phyloP scores from a whole-genome alignment of 1,139 yeast genomes.

The Barnettozyma hawaiiensis region DNA sequence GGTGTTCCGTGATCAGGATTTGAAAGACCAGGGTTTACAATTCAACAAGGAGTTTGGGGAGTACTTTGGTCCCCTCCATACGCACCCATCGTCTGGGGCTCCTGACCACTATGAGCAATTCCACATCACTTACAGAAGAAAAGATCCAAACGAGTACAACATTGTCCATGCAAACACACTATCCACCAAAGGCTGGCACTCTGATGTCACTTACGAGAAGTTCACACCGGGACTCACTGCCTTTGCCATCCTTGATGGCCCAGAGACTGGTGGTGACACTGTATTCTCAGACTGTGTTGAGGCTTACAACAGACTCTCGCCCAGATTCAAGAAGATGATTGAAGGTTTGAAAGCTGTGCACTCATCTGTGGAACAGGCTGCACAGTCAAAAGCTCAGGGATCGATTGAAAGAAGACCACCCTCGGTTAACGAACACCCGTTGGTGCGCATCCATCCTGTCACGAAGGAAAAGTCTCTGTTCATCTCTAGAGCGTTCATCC shows the following conservation, averaged over 20 bases:
- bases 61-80: conserved; percentile 63
- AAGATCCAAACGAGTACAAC: conserved; percentile 36
- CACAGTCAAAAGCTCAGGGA: conserved; percentile 46
- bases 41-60: conserved; percentile 50
- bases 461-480: conserved; percentile 55
- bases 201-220: conserved; percentile 64
- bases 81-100: conserved; percentile 70
- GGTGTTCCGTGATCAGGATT: conserved; percentile 62
- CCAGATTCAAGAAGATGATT: conserved; percentile 49
- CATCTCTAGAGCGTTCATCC: conserved; percentile 56
- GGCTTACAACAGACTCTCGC: conserved; percentile 65
- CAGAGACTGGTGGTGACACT: conserved; percentile 72
- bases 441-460: conserved; percentile 66
- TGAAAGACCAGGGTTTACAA: conserved; percentile 50
- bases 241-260: conserved; percentile 55
- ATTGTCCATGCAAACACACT: conserved; percentile 34
- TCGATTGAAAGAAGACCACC: conserved; percentile 61
- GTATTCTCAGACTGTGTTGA: conserved; percentile 58
- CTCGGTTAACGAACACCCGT: conserved; percentile 55
- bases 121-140: conserved; percentile 55
- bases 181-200: conserved; percentile 50
- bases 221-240: conserved; percentile 68
- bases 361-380: conserved; percentile 66
- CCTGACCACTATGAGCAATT: conserved; percentile 55
- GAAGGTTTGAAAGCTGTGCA: conserved; percentile 58